A percentile compares a stretch with the other conserved stretches of the same genome.
Conservation (phyloP, 192 early-diverging fungal genomes). For the Gryganskiella cystojenkinii region DNA sequence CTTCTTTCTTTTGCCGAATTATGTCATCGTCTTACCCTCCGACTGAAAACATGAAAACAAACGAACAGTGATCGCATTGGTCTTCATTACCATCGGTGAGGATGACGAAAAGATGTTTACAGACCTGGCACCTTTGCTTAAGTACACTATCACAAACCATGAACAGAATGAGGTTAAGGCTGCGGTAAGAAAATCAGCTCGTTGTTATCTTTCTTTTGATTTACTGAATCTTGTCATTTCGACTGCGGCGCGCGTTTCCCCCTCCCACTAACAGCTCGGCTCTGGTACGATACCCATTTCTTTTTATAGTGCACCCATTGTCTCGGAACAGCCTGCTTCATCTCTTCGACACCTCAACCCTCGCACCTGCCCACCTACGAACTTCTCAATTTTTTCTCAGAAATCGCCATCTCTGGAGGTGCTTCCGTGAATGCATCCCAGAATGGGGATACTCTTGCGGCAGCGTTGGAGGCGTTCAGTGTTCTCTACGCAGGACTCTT, state of each 20-base stretch:
- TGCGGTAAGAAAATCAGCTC: conserved; percentile 35
- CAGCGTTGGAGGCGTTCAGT: conserved; percentile 48
- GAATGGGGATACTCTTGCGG: conserved; percentile 31
- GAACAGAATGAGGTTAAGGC: conserved; percentile 58
- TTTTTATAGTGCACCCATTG: conserved; percentile 42
- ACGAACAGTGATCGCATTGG: conserved; percentile 59
- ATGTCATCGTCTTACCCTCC: conserved; percentile 14
- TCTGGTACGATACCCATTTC: neutral
- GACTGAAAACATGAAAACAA: too few relatives aligned
- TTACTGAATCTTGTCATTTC: neutral
- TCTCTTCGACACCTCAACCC: conserved; percentile 46
- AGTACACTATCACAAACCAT: conserved; percentile 57
- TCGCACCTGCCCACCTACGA: conserved; percentile 51
- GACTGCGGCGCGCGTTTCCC: too few relatives aligned
- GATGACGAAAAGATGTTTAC: conserved; percentile 61
- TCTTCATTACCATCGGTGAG: conserved; percentile 63
- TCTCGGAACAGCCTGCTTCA: conserved; percentile 48
- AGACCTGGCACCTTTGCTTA: conserved; percentile 55
- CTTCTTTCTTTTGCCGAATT: neutral
- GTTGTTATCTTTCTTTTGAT: neutral
- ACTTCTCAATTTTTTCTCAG: conserved; percentile 47
- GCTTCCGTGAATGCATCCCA: conserved; percentile 45
- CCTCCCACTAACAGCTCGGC: too few relatives aligned
- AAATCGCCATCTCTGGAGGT: conserved; percentile 45
- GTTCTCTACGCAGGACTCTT: conserved; percentile 52